Evolutionary conservation across 2,329 filamentous ascomycete genomes (phyloP).

Genomic region (Cordyceps javanica): DNA sequence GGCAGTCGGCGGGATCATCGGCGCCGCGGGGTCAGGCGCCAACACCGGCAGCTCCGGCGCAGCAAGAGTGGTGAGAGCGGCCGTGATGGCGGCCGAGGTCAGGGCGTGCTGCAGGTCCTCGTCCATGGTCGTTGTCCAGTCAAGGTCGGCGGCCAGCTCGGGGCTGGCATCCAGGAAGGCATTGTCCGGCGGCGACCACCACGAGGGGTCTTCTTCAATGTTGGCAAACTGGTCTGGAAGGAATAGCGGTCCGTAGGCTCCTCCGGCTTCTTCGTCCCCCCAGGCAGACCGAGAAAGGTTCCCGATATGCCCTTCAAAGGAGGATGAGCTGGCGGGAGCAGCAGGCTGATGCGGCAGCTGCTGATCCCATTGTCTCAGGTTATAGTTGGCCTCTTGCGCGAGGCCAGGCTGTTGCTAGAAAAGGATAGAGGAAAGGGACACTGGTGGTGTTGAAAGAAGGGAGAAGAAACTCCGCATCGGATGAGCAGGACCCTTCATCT

Average conservation of each 20-base stretch:
- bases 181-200: not conserved
- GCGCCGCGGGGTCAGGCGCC: not conserved
- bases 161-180: not conserved
- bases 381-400: conserved; percentile 12
- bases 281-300: conserved; percentile 6
- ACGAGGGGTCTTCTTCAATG: not conserved
- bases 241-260: not conserved
- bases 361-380: conserved; percentile 13
- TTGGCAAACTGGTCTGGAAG: not conserved
- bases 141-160: not conserved
- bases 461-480: not conserved
- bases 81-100: not conserved
- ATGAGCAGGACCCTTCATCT: not conserved
- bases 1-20: not conserved
- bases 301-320: conserved; percentile 2
- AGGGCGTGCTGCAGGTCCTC: conserved; percentile 4
- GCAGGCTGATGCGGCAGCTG: conserved; percentile 4
- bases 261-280: conserved; percentile 1
- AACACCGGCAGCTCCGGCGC: not conserved
- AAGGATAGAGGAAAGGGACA: not conserved
- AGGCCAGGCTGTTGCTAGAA: conserved; percentile 8
- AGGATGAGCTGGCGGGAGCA: conserved; percentile 10
- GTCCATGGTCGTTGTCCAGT: not conserved
- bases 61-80: not conserved
- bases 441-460: not conserved